These are phyloP conservation scores for Marchantia paleacea DNA, from an alignment of 225 moss, liverwort and hornwort species.

Conservation along the genomic window DNA sequence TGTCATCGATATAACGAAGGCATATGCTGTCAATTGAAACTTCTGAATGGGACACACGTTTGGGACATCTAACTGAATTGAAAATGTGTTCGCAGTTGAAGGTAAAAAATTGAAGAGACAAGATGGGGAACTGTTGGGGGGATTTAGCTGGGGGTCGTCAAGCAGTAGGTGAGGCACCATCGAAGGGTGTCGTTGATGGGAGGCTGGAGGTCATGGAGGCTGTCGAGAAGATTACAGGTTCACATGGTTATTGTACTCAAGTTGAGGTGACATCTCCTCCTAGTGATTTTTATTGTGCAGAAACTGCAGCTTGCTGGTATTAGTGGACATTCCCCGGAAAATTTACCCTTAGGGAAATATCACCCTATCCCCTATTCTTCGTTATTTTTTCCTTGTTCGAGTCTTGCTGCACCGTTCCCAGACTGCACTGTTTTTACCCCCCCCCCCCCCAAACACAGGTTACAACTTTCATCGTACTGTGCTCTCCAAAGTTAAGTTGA, in stretches of 20 bases:
- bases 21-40: not conserved
- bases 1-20: not conserved
- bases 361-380: not conserved
- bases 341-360: not conserved
- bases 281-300: constrained; percentile 11
- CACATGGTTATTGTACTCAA: constrained; percentile 50
- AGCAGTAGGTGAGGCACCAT: constrained; percentile 46
- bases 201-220: constrained; percentile 53
- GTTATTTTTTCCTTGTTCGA: not conserved
- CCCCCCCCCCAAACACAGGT: no score
- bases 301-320: constrained; percentile 4
- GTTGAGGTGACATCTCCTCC: constrained; percentile 51
- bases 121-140: constrained; percentile 49
- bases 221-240: constrained; percentile 52
- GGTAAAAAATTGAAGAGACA: not conserved
- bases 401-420: not conserved
- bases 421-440: no score
- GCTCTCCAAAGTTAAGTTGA: no score
- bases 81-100: constrained; percentile 15
- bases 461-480: no score
- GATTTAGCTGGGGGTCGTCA: constrained; percentile 53
- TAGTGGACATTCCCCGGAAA: not conserved
- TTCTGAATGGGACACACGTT: not conserved
- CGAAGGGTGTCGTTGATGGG: constrained; percentile 45
- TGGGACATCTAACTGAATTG: not conserved